A percentile compares a stretch with the other conserved stretches of the same genome.
phyloP scores from a whole-genome alignment of 768 basidiomycete species.

The Hortiboletus campestris region DNA sequence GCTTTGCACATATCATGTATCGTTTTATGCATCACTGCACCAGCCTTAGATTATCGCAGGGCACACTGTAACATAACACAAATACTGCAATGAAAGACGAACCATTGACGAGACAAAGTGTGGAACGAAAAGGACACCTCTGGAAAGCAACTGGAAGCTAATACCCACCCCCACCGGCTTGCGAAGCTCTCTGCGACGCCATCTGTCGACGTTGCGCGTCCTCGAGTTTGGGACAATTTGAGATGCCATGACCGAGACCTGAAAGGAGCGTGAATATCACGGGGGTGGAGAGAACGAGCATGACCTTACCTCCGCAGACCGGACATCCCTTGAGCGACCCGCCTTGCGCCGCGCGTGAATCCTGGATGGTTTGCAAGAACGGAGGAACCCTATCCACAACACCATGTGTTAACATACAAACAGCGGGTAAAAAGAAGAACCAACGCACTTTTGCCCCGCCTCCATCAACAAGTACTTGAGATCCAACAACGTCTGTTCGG shows the following conservation, averaged over 20 bases:
- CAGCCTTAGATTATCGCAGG: neutral
- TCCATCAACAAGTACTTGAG: constrained; percentile 96
- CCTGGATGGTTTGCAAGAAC: constrained; percentile 86
- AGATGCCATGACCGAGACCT: constrained; percentile 92
- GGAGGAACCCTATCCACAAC: constrained; percentile 72
- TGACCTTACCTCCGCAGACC: constrained; percentile 81
- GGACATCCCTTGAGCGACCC: constrained; percentile 84
- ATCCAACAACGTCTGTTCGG: constrained; percentile 94
- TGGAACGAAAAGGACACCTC: neutral
- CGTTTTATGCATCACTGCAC: neutral
- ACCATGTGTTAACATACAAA: neutral
- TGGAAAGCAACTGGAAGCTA: neutral
- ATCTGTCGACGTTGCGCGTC: constrained; percentile 88
- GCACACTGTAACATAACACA: constrained; percentile 9
- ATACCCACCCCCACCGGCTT: constrained; percentile 56
- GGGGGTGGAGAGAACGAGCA: neutral
- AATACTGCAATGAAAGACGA: neutral
- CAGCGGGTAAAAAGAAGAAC: neutral
- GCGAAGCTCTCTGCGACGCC: constrained; percentile 75
- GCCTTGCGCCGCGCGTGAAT: constrained; percentile 80
- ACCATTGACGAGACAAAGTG: neutral
- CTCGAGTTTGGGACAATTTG: constrained; percentile 95
- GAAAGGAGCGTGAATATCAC: neutral
- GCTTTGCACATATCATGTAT: constrained; percentile 6
- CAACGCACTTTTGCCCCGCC: constrained; percentile 92